Conservation (phyloP, 2,329 filamentous ascomycete species). For the Diaporthe sp. region DNA sequence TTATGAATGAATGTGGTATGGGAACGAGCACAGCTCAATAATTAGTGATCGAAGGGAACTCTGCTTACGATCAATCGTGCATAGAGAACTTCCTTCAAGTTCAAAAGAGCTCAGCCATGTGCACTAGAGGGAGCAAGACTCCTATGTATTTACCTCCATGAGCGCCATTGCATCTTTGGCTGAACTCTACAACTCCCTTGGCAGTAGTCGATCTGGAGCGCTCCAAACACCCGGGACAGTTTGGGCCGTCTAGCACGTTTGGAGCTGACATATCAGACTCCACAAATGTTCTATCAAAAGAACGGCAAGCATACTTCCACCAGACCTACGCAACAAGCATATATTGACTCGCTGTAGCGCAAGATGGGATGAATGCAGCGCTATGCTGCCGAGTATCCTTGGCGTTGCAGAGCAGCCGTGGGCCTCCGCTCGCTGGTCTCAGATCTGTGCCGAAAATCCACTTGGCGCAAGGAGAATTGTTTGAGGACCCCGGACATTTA, state of each 20-base stretch:
- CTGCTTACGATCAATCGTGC: background rate
- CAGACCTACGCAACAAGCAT: background rate
- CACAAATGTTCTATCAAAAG: slow-evolving; percentile 24
- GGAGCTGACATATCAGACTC: background rate
- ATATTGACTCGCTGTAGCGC: background rate
- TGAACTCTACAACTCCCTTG: slow-evolving; percentile 25
- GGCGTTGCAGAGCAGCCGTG: slow-evolving; percentile 23
- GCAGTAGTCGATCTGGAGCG: slow-evolving; percentile 7
- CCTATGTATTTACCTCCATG: background rate
- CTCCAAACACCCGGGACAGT: slow-evolving; percentile 23
- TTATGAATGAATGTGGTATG: slow-evolving; percentile 4
- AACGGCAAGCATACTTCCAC: background rate
- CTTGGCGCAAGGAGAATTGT: slow-evolving; percentile 14
- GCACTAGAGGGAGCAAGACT: background rate
- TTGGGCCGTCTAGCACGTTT: slow-evolving; percentile 26
- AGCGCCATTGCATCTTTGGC: slow-evolving; percentile 6
- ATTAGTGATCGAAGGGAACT: background rate
- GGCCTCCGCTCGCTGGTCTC: slow-evolving; percentile 9
- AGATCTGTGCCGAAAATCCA: slow-evolving; percentile 22
- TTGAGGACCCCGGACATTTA: slow-evolving; percentile 2
- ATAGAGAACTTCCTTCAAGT: background rate
- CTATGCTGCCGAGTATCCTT: slow-evolving; percentile 32
- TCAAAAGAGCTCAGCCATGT: accelerated
- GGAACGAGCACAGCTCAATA: background rate
- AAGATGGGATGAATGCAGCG: slow-evolving; percentile 22